Base-by-base conservation (phyloP, 2,329 filamentous ascomycete genomes). In the Fusarium sp. region DNA sequence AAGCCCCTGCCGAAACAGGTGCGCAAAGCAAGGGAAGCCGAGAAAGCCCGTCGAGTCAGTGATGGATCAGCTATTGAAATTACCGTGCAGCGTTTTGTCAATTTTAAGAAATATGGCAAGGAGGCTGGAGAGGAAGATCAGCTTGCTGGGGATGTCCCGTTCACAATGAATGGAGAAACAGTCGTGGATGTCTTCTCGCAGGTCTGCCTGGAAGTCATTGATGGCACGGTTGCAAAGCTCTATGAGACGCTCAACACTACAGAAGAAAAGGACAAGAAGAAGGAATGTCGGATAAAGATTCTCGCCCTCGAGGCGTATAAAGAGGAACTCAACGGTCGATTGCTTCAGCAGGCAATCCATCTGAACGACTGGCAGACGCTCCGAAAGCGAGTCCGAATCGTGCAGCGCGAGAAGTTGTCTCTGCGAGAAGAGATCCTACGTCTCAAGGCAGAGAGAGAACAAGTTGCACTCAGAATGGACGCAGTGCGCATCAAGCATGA, bases 401-500 rank as follows among this genome's bases (percentile, higher is more conserved):
- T 85, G 12, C 86, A 89, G 59, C 86, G 83, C 64, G 85, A 88
- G 72, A 90, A 86, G 74, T 76, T 89, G 6, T 75, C 79, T 1
- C 77, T 91, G 19, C 84, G 89, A 45, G 84, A 88, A 14, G 86
- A 89, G 31, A 88, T 91, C n/a, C 74, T 90, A 28, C 82, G 83
- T 3, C 81, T 90, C 59, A 84, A 86, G 46, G 81, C 82, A 23
- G 88, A 91, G 78, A 81, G 88, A 54, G 88, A 90, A 71, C 84
- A 90, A 68, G 85, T 91, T 10, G 87, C 85, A 7, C 77, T 91
- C 19, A 85, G 84, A 43, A 90, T 89, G 83, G 89, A 91, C 67
- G 86, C 87, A 10, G 81, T 90, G n/a, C 82, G 89, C 45, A 83
- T 84, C 37, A 85, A 84, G 70, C 88, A 91, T 59, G 88, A 90